These are phyloP conservation scores for Cercospora sp. DNA, from an alignment of 2,329 filamentous ascomycete genomes.

Conservation along the genomic window DNA sequence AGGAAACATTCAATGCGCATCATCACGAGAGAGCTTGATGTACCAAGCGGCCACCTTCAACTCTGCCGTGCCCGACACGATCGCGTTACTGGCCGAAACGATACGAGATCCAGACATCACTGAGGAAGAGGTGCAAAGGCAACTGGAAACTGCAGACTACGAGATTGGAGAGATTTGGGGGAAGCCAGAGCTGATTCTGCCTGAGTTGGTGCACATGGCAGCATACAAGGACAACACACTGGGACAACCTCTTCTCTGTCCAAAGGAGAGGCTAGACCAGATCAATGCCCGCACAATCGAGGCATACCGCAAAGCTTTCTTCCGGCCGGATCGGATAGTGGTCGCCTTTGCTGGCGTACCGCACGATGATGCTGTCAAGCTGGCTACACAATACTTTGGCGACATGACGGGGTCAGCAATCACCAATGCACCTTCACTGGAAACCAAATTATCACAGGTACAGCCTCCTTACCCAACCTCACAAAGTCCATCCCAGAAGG, in stretches of 20 bases:
- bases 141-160: slow-evolving; percentile 88
- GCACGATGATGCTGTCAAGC: slow-evolving; percentile 73
- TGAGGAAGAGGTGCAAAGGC: slow-evolving; percentile 80
- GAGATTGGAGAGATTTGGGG: slow-evolving; percentile 98
- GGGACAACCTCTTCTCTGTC: slow-evolving; percentile 89
- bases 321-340: slow-evolving; percentile 85
- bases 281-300: slow-evolving; percentile 75
- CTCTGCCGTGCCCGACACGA: slow-evolving; percentile 77
- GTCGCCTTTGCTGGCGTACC: slow-evolving; percentile 92
- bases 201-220: slow-evolving; percentile 91
- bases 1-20: slow-evolving; percentile 95
- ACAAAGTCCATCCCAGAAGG: slow-evolving; percentile 50
- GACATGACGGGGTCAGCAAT: slow-evolving; percentile 63
- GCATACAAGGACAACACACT: slow-evolving; percentile 96
- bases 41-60: slow-evolving; percentile 99
- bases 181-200: slow-evolving; percentile 92
- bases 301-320: slow-evolving; percentile 80
- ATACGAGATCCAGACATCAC: slow-evolving; percentile 84
- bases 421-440: slow-evolving; percentile 36
- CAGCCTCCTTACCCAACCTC: slow-evolving; percentile 37
- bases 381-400: slow-evolving; percentile 85
- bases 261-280: slow-evolving; percentile 72
- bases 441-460: slow-evolving; percentile 33
- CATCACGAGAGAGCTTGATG: slow-evolving; percentile 94
- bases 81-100: slow-evolving; percentile 86